Evolutionary conservation across 306 rosid genomes (phyloP).

Genomic region (Castanea mollissima): DNA sequence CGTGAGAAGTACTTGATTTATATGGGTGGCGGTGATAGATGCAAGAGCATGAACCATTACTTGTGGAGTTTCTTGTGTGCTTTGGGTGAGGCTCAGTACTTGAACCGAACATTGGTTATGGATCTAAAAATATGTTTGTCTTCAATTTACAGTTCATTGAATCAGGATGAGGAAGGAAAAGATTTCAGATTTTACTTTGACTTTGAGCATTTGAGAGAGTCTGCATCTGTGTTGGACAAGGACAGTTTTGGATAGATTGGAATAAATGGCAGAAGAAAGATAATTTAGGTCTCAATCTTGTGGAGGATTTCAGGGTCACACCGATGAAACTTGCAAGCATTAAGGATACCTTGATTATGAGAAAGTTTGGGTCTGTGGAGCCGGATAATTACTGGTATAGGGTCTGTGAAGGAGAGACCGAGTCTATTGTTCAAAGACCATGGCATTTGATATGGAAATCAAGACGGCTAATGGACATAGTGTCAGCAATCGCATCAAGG

Average conservation of each 20-base stretch:
- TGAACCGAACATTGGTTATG: conserved; percentile 94
- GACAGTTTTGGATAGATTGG: conserved; percentile 96
- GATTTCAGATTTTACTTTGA: conserved; percentile 97
- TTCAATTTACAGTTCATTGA: conserved; percentile 70
- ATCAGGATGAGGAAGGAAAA: conserved; percentile 88
- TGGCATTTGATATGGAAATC: conserved; percentile 98
- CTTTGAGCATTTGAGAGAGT: conserved; percentile 91
- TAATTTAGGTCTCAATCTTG: conserved; percentile 60
- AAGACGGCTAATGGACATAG: conserved; percentile 87
- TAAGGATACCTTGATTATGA: conserved; percentile 76
- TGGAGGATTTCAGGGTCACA: conserved; percentile 78
- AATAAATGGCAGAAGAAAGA: conserved; percentile 75
- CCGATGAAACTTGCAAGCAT: conserved; percentile 79
- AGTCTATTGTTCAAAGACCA: conserved; percentile 81
- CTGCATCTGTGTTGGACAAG: conserved; percentile 84
- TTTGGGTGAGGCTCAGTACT: conserved; percentile 96
- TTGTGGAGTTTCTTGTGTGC: conserved; percentile 99
- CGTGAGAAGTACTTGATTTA: conserved; percentile 75
- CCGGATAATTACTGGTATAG: conserved; percentile 97
- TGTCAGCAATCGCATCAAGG: conserved; percentile 75
- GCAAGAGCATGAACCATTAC: conserved; percentile 97
- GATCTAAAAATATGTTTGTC: conserved; percentile 91
- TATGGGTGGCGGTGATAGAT: conserved; percentile 80
- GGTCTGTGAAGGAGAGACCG: conserved; percentile 97
- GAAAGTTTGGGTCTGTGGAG: conserved; percentile 88